Percentiles rank a stretch among this genome's conserved stretches.
These are phyloP conservation scores for Leccinum disarticulatum DNA, from an alignment of 768 basidiomycete species.

Conservation along the genomic window DNA sequence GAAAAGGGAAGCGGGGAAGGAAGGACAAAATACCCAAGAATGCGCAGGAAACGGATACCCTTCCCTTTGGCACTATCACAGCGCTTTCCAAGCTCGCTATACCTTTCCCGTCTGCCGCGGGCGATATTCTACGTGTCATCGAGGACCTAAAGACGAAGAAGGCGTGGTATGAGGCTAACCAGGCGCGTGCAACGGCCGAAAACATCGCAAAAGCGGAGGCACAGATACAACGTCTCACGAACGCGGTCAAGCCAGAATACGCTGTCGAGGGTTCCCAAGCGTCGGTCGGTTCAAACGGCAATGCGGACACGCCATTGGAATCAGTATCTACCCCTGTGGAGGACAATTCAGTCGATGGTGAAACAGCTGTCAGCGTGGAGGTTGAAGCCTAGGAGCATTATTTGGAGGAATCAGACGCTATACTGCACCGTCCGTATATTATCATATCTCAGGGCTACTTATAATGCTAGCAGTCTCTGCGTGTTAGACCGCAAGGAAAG, in stretches of 20 bases:
- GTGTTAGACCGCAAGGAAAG: constrained; percentile 14
- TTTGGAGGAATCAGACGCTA: constrained; percentile 11
- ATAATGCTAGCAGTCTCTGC: constrained; percentile 17
- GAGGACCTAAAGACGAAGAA: constrained; percentile 94
- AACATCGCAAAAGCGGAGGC: constrained; percentile 79
- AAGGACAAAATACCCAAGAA: constrained; percentile 47
- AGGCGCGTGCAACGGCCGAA: constrained; percentile 73
- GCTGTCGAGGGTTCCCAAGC: constrained; percentile 27
- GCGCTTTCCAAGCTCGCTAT: constrained; percentile 89
- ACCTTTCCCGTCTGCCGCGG: constrained; percentile 74
- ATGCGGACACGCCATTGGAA: constrained; percentile 46
- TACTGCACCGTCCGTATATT: constrained; percentile 15
- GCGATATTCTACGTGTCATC: constrained; percentile 80
- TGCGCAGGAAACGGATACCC: constrained; percentile 37
- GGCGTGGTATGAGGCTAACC: constrained; percentile 93
- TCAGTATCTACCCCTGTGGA: constrained; percentile 43
- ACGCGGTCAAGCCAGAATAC: constrained; percentile 38
- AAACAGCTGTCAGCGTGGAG: constrained; percentile 41
- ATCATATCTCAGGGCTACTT: constrained; percentile 21
- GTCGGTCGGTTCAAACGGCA: constrained; percentile 37
- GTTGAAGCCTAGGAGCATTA: constrained; percentile 28
- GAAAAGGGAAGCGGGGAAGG: constrained; percentile 65
- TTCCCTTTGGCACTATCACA: constrained; percentile 83
- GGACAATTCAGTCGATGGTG: constrained; percentile 26
- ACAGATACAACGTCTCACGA: constrained; percentile 63